phyloP scores from a whole-genome alignment of 257 asterid species.

The Lycium ferocissimum region DNA sequence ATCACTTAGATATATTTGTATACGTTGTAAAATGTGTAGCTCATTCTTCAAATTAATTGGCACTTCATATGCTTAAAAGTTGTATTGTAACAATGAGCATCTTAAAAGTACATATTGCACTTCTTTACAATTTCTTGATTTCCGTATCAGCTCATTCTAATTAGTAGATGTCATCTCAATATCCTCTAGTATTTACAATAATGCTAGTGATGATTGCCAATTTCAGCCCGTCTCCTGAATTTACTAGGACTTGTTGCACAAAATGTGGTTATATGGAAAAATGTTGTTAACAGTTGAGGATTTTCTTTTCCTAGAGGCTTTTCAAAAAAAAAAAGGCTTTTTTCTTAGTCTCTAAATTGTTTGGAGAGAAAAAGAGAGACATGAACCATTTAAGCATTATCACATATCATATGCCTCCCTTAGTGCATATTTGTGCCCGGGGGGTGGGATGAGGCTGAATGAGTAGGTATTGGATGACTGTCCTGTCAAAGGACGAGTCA shows the following conservation, averaged over 20 bases:
- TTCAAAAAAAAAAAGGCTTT: background rate
- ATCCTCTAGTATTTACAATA: background rate
- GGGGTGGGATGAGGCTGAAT: background rate
- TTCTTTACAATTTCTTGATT: background rate
- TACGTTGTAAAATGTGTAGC: background rate
- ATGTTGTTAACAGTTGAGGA: background rate
- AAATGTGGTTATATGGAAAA: background rate
- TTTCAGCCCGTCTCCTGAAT: background rate
- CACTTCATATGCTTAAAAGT: background rate
- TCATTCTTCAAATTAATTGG: background rate
- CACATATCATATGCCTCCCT: background rate
- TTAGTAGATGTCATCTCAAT: background rate
- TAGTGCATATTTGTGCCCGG: background rate
- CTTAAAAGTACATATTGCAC: background rate
- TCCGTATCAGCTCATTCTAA: background rate
- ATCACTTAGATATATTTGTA: background rate
- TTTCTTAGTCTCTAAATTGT: background rate
- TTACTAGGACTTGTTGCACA: constrained; percentile 6
- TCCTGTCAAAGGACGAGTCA: background rate
- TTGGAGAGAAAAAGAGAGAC: background rate
- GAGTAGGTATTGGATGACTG: background rate
- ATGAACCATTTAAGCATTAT: background rate
- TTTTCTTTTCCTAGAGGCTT: background rate
- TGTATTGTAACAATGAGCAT: background rate
- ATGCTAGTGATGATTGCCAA: constrained; percentile 13